Conservation (phyloP, 768 basidiomycete species). For the Filobasidium wieringae region DNA sequence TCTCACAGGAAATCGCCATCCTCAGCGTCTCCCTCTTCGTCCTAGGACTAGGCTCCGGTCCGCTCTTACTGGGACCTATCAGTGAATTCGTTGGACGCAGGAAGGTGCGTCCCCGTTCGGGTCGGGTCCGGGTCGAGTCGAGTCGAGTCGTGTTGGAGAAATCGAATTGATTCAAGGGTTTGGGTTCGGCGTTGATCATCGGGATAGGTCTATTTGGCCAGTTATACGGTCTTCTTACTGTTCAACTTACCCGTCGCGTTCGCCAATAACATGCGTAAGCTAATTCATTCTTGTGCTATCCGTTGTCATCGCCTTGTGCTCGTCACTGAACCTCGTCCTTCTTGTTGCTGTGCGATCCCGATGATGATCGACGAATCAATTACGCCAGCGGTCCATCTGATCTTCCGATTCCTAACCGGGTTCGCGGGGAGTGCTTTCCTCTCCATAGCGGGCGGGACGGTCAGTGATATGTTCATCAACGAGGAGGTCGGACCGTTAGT, state of each 20-base stretch:
- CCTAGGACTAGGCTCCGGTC: slow-evolving; percentile 28
- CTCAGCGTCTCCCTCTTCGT: slow-evolving; percentile 46
- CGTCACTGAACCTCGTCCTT: slow-evolving; percentile 43
- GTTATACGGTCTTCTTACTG: slow-evolving; percentile 44
- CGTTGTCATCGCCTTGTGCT: too few species aligned
- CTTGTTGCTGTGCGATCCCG: neutral
- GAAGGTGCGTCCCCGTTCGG: neutral
- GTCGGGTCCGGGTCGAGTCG: too few species aligned
- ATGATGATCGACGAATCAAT: neutral
- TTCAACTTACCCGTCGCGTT: slow-evolving; percentile 43
- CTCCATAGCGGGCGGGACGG: slow-evolving; percentile 52
- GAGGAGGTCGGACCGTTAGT: slow-evolving; percentile 44
- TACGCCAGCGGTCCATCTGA: slow-evolving; percentile 48
- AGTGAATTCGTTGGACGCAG: slow-evolving; percentile 56
- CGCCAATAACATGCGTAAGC: neutral
- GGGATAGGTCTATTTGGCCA: slow-evolving; percentile 47
- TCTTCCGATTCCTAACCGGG: slow-evolving; percentile 52
- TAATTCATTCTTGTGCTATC: too few species aligned
- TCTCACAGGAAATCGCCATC: slow-evolving; percentile 48
- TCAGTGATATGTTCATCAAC: slow-evolving; percentile 51
- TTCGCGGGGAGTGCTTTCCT: slow-evolving; percentile 51
- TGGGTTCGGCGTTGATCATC: too few species aligned
- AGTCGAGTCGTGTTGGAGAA: too few species aligned
- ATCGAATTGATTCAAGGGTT: too few species aligned
- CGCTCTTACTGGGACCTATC: slow-evolving; percentile 39